phyloP scores from a whole-genome alignment of 305 asterid species.

The Fraxinus dipetala region DNA sequence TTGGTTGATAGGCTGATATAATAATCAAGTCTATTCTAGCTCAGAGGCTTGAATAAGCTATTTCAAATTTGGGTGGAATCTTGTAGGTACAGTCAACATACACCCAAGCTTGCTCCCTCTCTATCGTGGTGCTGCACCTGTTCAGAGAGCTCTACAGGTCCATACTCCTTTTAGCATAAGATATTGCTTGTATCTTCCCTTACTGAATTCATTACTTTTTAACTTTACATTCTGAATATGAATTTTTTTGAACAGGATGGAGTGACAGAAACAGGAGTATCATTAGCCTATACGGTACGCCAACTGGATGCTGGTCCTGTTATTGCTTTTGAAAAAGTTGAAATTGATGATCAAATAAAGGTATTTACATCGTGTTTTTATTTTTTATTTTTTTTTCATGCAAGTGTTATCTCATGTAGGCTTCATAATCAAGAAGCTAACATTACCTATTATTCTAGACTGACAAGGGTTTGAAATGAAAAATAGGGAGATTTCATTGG shows the following conservation, averaged over 20 bases:
- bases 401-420: background rate
- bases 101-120: slow-evolving; percentile 93
- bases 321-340: slow-evolving; percentile 57
- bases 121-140: slow-evolving; percentile 98
- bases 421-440: background rate
- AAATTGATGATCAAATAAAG: slow-evolving; percentile 72
- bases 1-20: slow-evolving; percentile 9
- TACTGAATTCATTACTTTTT: slow-evolving; percentile 9
- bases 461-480: background rate
- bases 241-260: slow-evolving; percentile 61
- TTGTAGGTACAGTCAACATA: slow-evolving; percentile 84
- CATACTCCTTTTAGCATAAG: slow-evolving; percentile 13
- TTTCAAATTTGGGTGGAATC: slow-evolving; percentile 33
- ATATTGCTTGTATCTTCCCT: background rate
- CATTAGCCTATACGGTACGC: slow-evolving; percentile 88
- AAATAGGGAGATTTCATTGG: background rate
- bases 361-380: slow-evolving; percentile 27
- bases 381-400: background rate
- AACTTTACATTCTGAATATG: slow-evolving; percentile 13
- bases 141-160: slow-evolving; percentile 94
- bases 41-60: slow-evolving; percentile 14
- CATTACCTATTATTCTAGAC: background rate
- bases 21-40: background rate
- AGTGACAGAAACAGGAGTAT: slow-evolving; percentile 84
- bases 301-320: slow-evolving; percentile 92